Conservation (phyloP, 2,329 filamentous ascomycete species). For the Coniosporium tulheliwenetii region DNA sequence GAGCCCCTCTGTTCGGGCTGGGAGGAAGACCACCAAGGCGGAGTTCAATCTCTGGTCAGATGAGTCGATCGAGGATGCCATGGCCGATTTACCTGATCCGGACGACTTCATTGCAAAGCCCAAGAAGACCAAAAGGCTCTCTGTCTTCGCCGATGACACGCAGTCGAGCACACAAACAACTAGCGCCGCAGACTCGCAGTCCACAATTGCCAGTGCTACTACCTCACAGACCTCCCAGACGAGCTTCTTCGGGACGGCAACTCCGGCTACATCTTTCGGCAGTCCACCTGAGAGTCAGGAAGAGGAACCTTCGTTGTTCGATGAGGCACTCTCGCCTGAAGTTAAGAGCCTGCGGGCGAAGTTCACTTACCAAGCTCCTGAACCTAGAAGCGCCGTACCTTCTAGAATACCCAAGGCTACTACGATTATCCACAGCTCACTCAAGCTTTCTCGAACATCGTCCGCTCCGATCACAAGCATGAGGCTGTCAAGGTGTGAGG, state of each 20-base stretch:
- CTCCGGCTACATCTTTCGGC: slow-evolving; percentile 14
- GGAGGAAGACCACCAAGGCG: slow-evolving; percentile 13
- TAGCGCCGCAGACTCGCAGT: slow-evolving; percentile 1
- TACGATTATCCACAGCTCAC: too few relatives aligned
- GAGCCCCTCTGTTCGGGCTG: slow-evolving; percentile 23
- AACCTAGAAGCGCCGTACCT: not conserved
- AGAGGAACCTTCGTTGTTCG: slow-evolving; percentile 11
- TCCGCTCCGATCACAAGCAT: not conserved
- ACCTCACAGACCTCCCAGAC: slow-evolving; percentile 2
- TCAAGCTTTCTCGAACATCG: not conserved
- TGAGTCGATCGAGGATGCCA: slow-evolving; percentile 28
- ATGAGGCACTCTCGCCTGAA: slow-evolving; percentile 12
- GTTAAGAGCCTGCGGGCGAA: slow-evolving; percentile 15
- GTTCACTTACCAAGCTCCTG: slow-evolving; percentile 11
- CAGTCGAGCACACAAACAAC: slow-evolving; percentile 1
- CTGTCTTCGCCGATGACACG: slow-evolving; percentile 4
- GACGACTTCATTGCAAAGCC: slow-evolving; percentile 3
- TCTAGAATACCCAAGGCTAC: too few relatives aligned
- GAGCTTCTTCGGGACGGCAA: slow-evolving; percentile 10
- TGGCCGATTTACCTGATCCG: slow-evolving; percentile 18
- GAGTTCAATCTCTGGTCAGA: slow-evolving; percentile 33
- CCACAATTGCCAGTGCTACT: not conserved
- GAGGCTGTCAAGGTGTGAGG: not conserved
- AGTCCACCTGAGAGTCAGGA: slow-evolving; percentile 8
- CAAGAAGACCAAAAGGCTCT: slow-evolving; percentile 4